phyloP scores from a whole-genome alignment of 176 grass and related monocot species.

The Oropetium thomaeum region DNA sequence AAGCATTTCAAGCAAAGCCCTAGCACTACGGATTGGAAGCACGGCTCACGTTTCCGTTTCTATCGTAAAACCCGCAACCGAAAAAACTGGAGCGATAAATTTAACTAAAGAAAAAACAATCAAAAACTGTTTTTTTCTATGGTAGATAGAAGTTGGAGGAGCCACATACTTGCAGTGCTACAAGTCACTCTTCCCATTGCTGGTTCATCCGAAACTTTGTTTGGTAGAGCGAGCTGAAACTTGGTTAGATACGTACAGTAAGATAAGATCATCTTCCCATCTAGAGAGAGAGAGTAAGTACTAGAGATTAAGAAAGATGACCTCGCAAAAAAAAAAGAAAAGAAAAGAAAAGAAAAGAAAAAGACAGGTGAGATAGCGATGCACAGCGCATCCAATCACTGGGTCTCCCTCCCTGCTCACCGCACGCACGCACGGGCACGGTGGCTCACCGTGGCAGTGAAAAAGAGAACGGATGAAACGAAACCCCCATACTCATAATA shows the following conservation, averaged over 20 bases:
- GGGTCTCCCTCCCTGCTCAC: not conserved
- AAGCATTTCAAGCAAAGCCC: not conserved
- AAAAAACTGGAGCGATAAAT: too few relatives aligned
- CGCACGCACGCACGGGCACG: not conserved
- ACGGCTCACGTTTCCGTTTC: too few relatives aligned
- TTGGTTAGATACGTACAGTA: not conserved
- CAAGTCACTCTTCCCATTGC: too few relatives aligned
- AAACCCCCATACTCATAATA: not conserved
- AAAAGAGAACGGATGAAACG: constrained; percentile 8
- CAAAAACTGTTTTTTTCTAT: too few relatives aligned
- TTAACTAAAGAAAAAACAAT: too few relatives aligned
- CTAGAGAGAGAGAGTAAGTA: not conserved
- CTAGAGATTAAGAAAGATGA: too few relatives aligned
- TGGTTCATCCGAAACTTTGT: too few relatives aligned
- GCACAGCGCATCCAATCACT: not conserved
- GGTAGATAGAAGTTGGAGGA: too few relatives aligned
- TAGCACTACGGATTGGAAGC: not conserved
- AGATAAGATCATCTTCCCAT: not conserved
- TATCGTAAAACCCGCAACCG: too few relatives aligned
- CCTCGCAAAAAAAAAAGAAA: too few relatives aligned
- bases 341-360: too few relatives aligned
- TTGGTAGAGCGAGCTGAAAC: not conserved
- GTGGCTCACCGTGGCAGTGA: constrained; percentile 6
- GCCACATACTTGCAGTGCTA: too few relatives aligned
- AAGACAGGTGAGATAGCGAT: not conserved